Evolutionary conservation across 1,284 basidiomycete species (phyloP), one percentile per base, ranked within the genome.

Genomic region (Cryptococcus depauperatus): DNA sequence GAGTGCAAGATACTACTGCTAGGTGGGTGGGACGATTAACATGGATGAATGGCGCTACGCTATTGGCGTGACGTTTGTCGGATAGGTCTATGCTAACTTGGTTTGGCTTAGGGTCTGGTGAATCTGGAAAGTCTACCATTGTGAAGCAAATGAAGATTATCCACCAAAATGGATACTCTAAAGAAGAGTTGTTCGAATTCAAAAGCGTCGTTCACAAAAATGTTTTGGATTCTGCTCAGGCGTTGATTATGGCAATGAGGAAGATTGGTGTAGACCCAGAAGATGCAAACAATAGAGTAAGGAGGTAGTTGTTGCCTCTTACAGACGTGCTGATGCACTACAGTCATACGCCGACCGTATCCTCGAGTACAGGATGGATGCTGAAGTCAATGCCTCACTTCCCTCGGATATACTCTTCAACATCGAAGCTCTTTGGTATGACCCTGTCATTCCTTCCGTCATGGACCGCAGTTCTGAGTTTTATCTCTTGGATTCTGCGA

Each of bases 91-190:
- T 21, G 30, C n/a, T n/a, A n/a, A n/a, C n/a, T n/a, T n/a, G n/a
- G n/a, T n/a, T n/a, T n/a, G n/a, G n/a, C n/a, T n/a, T 58, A 81
- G 81, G 81, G 48, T 82, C 82, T n/a, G 82, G 82, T 59, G 83
- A 84, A 75, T 92, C 87, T 1, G 93, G 92, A 27, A 96, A 96
- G 74, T 85, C 82, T 5, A 97, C 92, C 0, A 90, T 97, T 55
- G 90, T 96, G 38, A 97, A 96, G 72, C 93, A 97, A 73, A 97
- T 97, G 92, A 96, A 95, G 77, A 96, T 97, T 55, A 93, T 97
- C 50, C 89, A 96, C 70, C 89, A 96, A 70, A 84, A 86, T 58
- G 93, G 93, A 7, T 97, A 91, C 73, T 81, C 81, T 0, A 70
- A 72, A 19, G 79, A 87, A 1, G 92, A 97, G 69, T 78, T 92